These are phyloP conservation scores for Aurinia saxatilis DNA, from an alignment of 345 rosid genomes.

Conservation along the genomic window DNA sequence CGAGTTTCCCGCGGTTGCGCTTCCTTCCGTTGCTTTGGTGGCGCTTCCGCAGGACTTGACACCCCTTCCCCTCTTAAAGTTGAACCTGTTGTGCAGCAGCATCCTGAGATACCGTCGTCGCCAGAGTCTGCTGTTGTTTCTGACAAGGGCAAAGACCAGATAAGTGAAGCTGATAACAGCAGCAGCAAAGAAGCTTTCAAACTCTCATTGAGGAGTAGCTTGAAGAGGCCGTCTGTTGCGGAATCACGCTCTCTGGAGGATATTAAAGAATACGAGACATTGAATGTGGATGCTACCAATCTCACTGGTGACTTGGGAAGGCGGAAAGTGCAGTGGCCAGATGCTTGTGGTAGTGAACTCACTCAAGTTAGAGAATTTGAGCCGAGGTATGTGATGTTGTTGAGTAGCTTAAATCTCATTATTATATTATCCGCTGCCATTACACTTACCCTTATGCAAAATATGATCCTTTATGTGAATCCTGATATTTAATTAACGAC, in stretches of 20 bases:
- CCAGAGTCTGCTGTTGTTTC: constrained; percentile 36
- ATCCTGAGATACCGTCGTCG: constrained; percentile 41
- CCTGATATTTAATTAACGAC: background rate
- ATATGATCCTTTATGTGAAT: background rate
- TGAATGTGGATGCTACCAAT: constrained; percentile 38
- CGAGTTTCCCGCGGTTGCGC: constrained; percentile 83
- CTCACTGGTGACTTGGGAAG: constrained; percentile 39
- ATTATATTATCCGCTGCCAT: background rate
- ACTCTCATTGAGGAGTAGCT: constrained; percentile 59
- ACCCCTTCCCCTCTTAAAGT: constrained; percentile 68
- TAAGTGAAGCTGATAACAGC: constrained; percentile 38
- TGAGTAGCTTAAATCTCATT: background rate
- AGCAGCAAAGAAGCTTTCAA: constrained; percentile 37
- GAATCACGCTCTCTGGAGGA: constrained; percentile 34
- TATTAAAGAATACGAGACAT: constrained; percentile 32
- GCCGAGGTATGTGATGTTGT: constrained; percentile 58
- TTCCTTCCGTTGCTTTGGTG: constrained; percentile 77
- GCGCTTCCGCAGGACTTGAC: constrained; percentile 77
- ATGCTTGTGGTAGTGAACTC: constrained; percentile 85
- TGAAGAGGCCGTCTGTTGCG: constrained; percentile 53
- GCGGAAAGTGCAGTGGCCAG: constrained; percentile 95
- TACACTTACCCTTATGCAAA: background rate
- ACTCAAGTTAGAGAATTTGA: constrained; percentile 88
- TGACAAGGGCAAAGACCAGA: constrained; percentile 33
- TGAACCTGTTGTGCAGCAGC: constrained; percentile 56